phyloP scores from a whole-genome alignment of 2,329 filamentous ascomycete species.

The Cladosporium sphaerospermum region DNA sequence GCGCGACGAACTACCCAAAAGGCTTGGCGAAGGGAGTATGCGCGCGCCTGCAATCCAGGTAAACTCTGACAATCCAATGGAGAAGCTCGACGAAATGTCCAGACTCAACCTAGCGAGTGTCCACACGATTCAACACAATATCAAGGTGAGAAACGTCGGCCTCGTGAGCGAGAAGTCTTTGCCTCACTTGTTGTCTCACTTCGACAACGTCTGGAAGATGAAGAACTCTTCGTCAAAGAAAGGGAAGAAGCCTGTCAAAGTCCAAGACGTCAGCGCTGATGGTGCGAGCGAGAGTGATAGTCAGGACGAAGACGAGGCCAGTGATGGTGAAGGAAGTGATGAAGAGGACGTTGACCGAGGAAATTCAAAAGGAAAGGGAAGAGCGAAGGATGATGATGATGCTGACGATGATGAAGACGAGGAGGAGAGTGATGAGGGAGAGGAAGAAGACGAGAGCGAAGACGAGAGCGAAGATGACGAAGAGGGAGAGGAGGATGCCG shows the following conservation, averaged over 20 bases:
- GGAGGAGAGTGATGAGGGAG: background rate
- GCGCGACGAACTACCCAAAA: constrained; percentile 4
- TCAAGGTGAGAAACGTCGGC: constrained; percentile 20
- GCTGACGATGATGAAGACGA: constrained; percentile 11
- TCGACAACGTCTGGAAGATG: background rate
- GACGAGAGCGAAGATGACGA: background rate
- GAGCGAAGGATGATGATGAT: constrained; percentile 4
- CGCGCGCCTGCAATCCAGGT: constrained; percentile 16
- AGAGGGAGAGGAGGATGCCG: background rate
- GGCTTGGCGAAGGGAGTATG: constrained; percentile 14
- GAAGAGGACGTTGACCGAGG: no score
- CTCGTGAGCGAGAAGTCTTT: constrained; percentile 14
- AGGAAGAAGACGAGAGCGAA: background rate
- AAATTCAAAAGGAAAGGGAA: no score
- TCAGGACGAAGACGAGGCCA: no score
- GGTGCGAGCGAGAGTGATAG: no score
- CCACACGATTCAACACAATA: constrained; percentile 21
- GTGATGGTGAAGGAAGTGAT: no score
- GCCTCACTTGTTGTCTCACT: constrained; percentile 2
- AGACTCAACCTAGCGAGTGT: constrained; percentile 17
- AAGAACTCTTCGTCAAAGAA: no score
- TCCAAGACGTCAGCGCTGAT: background rate
- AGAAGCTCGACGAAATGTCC: constrained; percentile 14
- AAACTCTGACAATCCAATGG: constrained; percentile 1
- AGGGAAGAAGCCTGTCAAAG: no score